phyloP scores from a whole-genome alignment of 2,329 filamentous ascomycete species.

The Fusarium globosum region DNA sequence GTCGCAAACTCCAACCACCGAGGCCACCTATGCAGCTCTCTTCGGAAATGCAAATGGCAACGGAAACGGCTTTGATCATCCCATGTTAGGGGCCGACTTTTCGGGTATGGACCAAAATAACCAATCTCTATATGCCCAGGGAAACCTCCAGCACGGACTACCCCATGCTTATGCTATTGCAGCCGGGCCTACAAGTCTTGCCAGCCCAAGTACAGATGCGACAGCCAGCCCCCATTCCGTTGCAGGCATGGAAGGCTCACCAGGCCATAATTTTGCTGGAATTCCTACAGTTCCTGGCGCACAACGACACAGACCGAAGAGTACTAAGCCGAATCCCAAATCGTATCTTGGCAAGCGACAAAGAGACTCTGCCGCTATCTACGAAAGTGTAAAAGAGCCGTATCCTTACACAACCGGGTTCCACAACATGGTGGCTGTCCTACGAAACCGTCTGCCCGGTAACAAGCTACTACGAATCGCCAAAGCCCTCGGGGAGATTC shows the following conservation, averaged over 20 bases:
- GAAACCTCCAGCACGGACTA: slow-evolving; percentile 70
- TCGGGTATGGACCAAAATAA: slow-evolving; percentile 62
- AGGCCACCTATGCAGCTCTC: slow-evolving; percentile 57
- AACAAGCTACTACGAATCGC: slow-evolving; percentile 85
- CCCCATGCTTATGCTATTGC: slow-evolving; percentile 74
- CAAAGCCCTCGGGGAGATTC: slow-evolving; percentile 87
- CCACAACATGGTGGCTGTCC: slow-evolving; percentile 84
- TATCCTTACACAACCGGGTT: slow-evolving; percentile 93
- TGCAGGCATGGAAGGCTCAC: slow-evolving; percentile 66
- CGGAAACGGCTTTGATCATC: slow-evolving; percentile 62
- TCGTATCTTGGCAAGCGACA: slow-evolving; percentile 68
- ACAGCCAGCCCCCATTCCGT: slow-evolving; percentile 69
- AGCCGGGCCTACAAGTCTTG: slow-evolving; percentile 69
- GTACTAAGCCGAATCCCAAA: slow-evolving; percentile 56
- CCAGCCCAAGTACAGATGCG: slow-evolving; percentile 73
- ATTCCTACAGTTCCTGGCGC: slow-evolving; percentile 41
- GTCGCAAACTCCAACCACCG: slow-evolving; percentile 54
- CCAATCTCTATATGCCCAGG: slow-evolving; percentile 62
- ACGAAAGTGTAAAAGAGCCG: slow-evolving; percentile 88
- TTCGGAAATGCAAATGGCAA: slow-evolving; percentile 63
- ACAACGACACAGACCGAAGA: slow-evolving; percentile 58
- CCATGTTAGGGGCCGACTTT: slow-evolving; percentile 64
- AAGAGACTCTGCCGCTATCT: slow-evolving; percentile 84
- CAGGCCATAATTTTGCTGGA: slow-evolving; percentile 48
- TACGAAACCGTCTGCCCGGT: slow-evolving; percentile 81